Evolutionary conservation across 768 basidiomycete genomes (phyloP).

Genomic region (Boletus coccyginus): DNA sequence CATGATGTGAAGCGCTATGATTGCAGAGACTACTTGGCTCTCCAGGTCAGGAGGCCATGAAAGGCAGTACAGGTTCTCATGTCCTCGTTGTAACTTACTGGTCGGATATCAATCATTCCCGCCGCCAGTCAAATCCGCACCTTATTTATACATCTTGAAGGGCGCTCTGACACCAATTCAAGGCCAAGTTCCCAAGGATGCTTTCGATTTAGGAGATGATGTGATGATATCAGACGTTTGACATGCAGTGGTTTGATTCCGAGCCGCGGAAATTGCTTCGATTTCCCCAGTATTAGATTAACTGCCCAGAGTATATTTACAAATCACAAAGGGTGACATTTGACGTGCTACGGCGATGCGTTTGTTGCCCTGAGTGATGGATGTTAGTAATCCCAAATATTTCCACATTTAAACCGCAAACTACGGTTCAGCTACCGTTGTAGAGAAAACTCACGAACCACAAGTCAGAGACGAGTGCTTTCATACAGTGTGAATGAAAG

Average conservation of each 20-base stretch:
- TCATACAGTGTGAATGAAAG: conserved; percentile 77
- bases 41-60: conserved; percentile 66
- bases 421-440: conserved; percentile 79
- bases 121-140: conserved; percentile 72
- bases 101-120: conserved; percentile 74
- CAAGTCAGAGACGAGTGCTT: conserved; percentile 39
- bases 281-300: background rate
- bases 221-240: conserved; percentile 1
- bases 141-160: conserved; percentile 75
- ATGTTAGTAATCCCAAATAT: conserved; percentile 8
- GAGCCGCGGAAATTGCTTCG: background rate
- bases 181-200: conserved; percentile 81
- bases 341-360: background rate
- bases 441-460: conserved; percentile 61
- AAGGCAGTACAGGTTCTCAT: conserved; percentile 65
- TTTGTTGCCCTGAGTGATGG: background rate
- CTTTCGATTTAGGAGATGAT: conserved; percentile 58
- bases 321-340: background rate
- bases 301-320: background rate
- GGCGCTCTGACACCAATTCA: conserved; percentile 88
- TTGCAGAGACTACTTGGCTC: conserved; percentile 7
- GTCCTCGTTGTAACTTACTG: conserved; percentile 47
- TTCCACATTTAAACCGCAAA: conserved; percentile 4
- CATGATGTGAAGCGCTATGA: conserved; percentile 17
- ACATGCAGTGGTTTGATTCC: background rate